Percentiles rank a stretch among this genome's conserved stretches.
phyloP scores from a whole-genome alignment of 805 yeast genomes.

The Ogataea salicorniae region DNA sequence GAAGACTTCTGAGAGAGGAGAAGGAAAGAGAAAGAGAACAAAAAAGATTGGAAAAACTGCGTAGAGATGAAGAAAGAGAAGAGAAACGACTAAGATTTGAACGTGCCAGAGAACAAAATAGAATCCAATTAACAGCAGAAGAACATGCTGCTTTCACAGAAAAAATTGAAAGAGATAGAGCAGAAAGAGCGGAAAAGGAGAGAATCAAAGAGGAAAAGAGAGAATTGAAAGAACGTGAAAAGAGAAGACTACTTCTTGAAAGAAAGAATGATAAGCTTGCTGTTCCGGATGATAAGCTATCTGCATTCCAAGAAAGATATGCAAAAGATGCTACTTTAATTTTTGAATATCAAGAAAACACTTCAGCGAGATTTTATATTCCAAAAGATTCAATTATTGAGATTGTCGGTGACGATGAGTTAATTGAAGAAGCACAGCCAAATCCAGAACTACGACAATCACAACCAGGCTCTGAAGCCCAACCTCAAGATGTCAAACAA shows the following conservation, averaged over 20 bases:
- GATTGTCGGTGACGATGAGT: slow-evolving; percentile 32
- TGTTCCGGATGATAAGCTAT: slow-evolving; percentile 51
- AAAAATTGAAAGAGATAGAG: slow-evolving; percentile 10
- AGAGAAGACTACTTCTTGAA: slow-evolving; percentile 16
- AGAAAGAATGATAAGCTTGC: slow-evolving; percentile 13
- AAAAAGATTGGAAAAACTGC: slow-evolving; percentile 16
- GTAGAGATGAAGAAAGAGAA: slow-evolving; percentile 19
- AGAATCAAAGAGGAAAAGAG: slow-evolving; percentile 3
- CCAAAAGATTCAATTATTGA: slow-evolving; percentile 80
- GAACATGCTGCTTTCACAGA: slow-evolving; percentile 13
- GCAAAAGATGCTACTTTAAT: slow-evolving; percentile 65
- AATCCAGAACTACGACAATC: not conserved
- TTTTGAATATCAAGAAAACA: slow-evolving; percentile 79
- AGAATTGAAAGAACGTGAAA: slow-evolving; percentile 13
- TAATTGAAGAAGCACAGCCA: slow-evolving; percentile 8
- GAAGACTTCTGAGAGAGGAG: slow-evolving; percentile 18
- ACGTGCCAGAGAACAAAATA: not conserved
- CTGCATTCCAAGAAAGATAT: slow-evolving; percentile 75
- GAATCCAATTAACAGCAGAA: slow-evolving; percentile 5
- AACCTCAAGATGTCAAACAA: slow-evolving; percentile 3
- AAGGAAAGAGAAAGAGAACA: slow-evolving; percentile 21
- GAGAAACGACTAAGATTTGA: slow-evolving; percentile 10
- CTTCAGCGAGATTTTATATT: slow-evolving; percentile 64
- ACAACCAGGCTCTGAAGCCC: slow-evolving; percentile 1
- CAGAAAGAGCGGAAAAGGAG: slow-evolving; percentile 5